These are phyloP conservation scores for Stagonosporopsis vannaccii DNA, from an alignment of 2,329 filamentous ascomycete genomes.

Conservation along the genomic window DNA sequence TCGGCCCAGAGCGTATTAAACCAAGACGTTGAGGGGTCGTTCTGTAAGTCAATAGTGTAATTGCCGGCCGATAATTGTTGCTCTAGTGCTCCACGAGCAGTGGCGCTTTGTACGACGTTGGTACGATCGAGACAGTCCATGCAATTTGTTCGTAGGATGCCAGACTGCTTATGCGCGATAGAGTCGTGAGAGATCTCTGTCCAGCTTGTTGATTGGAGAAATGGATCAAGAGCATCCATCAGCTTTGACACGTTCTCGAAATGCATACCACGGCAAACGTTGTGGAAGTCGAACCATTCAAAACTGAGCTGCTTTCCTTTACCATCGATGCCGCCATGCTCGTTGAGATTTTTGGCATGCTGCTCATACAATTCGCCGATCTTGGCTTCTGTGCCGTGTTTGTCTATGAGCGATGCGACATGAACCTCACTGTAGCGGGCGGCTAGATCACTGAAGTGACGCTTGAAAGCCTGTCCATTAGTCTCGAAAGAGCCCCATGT, in stretches of 20 bases:
- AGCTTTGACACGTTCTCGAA: constrained; percentile 92
- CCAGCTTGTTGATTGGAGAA: constrained; percentile 75
- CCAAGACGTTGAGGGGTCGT: constrained; percentile 83
- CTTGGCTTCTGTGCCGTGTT: constrained; percentile 79
- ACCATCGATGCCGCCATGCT: constrained; percentile 59
- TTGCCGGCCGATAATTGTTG: constrained; percentile 77
- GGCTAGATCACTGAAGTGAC: constrained; percentile 76
- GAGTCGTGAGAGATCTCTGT: constrained; percentile 64
- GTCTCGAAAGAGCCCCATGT: constrained; percentile 80
- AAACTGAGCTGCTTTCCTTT: constrained; percentile 66
- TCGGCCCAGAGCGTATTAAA: constrained; percentile 98
- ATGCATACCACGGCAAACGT: constrained; percentile 92
- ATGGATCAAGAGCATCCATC: constrained; percentile 71
- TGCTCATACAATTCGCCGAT: constrained; percentile 81
- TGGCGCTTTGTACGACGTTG: constrained; percentile 93
- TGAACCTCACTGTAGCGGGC: constrained; percentile 79
- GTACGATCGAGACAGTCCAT: constrained; percentile 98
- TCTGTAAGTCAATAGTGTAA: constrained; percentile 75
- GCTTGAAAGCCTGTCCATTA: constrained; percentile 79
- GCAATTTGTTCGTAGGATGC: constrained; percentile 91
- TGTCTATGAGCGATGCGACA: constrained; percentile 85
- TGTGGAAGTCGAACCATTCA: constrained; percentile 98
- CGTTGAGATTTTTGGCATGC: constrained; percentile 71
- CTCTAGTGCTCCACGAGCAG: constrained; percentile 83
- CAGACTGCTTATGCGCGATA: constrained; percentile 64